Base-by-base conservation (phyloP, 495 filamentous ascomycete genomes). In the Aspergillus ostianus region DNA sequence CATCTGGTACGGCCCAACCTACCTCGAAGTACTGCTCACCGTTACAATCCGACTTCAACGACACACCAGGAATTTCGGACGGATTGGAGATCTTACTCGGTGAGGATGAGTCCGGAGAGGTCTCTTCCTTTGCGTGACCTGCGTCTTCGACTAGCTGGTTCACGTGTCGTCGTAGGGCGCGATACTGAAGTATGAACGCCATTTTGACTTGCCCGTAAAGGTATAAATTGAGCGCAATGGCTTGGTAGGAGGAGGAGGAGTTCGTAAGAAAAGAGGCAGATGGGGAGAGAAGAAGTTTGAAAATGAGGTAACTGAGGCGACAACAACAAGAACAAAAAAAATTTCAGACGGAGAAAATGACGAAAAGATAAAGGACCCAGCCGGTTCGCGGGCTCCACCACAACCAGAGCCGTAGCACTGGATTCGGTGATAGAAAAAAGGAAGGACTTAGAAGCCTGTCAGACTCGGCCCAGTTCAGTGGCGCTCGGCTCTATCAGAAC, bases 1-100 rank as follows among this genome's bases (percentile, higher is more conserved):
- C 84, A 55, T 82, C 67, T 8, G 76, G 75, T 8, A 73, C 70
- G 48, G 84, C 79, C 72, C 80, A 88, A 20, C 79, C 77, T 3
- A 88, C 85, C 36, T 41, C 36, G 36, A 41, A 41, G 36, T 41
- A 41, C 36, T 41, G 36, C 36, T 41, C 36, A 41, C 36, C 36
- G 36, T 41, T 41, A 41, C 36, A 41, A 41, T 41, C 36, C 36
- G 36, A 41, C 15, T 41, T 41, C 36, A 41, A 41, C 36, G 36
- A 41, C 36, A 41, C 36, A 15, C 36, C 36, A 17, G 36, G 36
- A 10, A 41, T 15, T 41, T 41, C 36, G 36, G 36, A 41, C 36
- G 10, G 36, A 41, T 41, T 41, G 36, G 36, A 41, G 36, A 41
- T 41, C 36, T 41, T 41, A 41, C 36, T 15, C 36, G 36, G 36